These are phyloP conservation scores for Lactarius sanguifluus DNA, from an alignment of 768 basidiomycete genomes.

Conservation along the genomic window DNA sequence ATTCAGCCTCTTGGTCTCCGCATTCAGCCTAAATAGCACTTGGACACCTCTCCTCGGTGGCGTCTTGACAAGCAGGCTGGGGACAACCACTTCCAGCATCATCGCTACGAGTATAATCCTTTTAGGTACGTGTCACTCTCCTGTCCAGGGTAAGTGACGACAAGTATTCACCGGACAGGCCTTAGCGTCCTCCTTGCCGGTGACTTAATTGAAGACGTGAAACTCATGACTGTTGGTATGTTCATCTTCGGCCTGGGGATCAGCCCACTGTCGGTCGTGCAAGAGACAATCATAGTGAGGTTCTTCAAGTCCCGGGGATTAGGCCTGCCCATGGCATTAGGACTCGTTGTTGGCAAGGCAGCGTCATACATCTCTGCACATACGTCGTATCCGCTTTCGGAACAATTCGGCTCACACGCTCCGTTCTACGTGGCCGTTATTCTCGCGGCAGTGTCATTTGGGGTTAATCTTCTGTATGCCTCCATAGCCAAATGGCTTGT, in stretches of 20 bases:
- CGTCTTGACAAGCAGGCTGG: constrained; percentile 64
- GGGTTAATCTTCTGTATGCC: constrained; percentile 68
- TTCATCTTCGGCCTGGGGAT: constrained; percentile 80
- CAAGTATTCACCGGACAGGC: constrained; percentile 40
- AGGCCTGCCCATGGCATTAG: constrained; percentile 77
- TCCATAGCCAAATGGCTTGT: constrained; percentile 63
- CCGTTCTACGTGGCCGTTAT: constrained; percentile 71
- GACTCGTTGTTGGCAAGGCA: constrained; percentile 77
- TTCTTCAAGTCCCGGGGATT: constrained; percentile 77
- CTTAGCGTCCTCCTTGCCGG: constrained; percentile 66
- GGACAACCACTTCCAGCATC: constrained; percentile 70
- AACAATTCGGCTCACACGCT: constrained; percentile 62
- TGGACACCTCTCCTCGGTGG: constrained; percentile 82
- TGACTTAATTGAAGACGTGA: constrained; percentile 59
- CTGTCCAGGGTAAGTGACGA: constrained; percentile 17
- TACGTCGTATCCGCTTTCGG: constrained; percentile 74
- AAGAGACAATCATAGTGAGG: constrained; percentile 82
- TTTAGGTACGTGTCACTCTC: constrained; percentile 41
- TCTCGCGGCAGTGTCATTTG: constrained; percentile 64
- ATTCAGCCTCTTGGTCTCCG: constrained; percentile 74
- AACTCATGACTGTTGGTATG: constrained; percentile 70
- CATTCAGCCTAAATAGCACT: constrained; percentile 70
- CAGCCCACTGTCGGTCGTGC: constrained; percentile 78
- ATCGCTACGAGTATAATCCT: constrained; percentile 74
- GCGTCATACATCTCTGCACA: constrained; percentile 75